A percentile compares a stretch with the other conserved stretches of the same genome.
Evolutionary conservation across 768 basidiomycete species (phyloP).

Genomic region (Russula dissimulans): DNA sequence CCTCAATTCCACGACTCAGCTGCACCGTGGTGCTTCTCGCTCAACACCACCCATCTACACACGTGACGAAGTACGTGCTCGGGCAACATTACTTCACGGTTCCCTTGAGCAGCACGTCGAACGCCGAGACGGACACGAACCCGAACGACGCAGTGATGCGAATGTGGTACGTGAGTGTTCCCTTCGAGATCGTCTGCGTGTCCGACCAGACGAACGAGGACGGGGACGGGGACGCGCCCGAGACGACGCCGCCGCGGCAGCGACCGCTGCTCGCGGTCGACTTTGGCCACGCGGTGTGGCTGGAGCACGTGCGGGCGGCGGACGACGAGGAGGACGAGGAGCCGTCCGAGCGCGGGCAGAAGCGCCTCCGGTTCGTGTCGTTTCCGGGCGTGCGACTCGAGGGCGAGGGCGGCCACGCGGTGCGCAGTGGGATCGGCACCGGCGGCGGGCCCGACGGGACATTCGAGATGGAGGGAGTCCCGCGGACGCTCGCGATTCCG

Average conservation of each 20-base stretch:
- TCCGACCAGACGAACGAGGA: constrained; percentile 43
- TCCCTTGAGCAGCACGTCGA: constrained; percentile 34
- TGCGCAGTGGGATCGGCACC: constrained; percentile 4
- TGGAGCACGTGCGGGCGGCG: constrained; percentile 43
- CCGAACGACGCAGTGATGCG: constrained; percentile 52
- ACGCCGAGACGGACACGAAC: constrained; percentile 25
- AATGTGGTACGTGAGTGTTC: constrained; percentile 60
- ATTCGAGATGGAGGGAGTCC: constrained; percentile 35
- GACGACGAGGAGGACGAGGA: constrained; percentile 26
- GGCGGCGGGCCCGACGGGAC: constrained; percentile 21
- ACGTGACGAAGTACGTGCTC: constrained; percentile 52
- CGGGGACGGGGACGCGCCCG: constrained; percentile 24
- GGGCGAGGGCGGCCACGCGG: constrained; percentile 25
- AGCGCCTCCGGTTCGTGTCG: constrained; percentile 56
- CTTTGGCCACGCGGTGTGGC: constrained; percentile 83
- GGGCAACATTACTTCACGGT: constrained; percentile 73
- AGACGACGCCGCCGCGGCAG: constrained; percentile 29
- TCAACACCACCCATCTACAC: constrained; percentile 49
- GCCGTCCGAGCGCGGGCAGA: constrained; percentile 28
- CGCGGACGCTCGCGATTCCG: constrained; percentile 54
- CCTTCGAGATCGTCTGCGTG: constrained; percentile 65
- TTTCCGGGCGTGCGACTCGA: constrained; percentile 45
- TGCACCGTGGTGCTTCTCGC: constrained; percentile 65
- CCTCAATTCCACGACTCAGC: constrained; percentile 54
- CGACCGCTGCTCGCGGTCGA: constrained; percentile 73